These are phyloP conservation scores for Mercurialis annua DNA, from an alignment of 345 rosid species.

Conservation along the genomic window DNA sequence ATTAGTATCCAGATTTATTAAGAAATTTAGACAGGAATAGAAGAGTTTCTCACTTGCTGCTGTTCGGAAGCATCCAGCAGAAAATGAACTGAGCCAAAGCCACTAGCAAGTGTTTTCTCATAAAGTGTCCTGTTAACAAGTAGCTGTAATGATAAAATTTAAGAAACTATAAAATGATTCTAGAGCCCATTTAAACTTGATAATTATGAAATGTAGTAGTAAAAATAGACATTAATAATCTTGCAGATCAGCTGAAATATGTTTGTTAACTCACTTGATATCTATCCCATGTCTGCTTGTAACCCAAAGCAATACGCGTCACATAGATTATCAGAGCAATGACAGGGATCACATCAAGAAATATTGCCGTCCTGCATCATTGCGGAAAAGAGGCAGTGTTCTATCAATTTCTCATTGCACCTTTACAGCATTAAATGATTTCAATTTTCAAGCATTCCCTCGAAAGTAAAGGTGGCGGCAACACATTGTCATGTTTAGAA, in stretches of 20 bases:
- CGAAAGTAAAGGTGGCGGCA: not conserved
- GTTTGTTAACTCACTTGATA: constrained; percentile 64
- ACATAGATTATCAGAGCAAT: constrained; percentile 77
- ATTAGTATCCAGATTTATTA: not conserved
- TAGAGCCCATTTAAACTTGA: constrained; percentile 6
- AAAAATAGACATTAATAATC: not conserved
- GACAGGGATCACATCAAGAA: constrained; percentile 79
- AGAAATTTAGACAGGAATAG: constrained; percentile 12
- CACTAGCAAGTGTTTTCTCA: constrained; percentile 96
- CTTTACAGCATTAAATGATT: not conserved
- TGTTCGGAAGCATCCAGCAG: constrained; percentile 97
- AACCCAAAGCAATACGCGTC: constrained; percentile 85
- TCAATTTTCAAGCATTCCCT: constrained; percentile 2
- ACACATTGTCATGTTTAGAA: not conserved
- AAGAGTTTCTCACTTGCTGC: constrained; percentile 62
- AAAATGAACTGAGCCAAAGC: constrained; percentile 89
- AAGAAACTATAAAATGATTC: constrained; percentile 19
- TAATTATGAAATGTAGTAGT: not conserved
- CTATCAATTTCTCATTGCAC: constrained; percentile 9
- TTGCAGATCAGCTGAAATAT: not conserved
- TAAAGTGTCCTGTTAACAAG: constrained; percentile 91
- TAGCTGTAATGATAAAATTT: constrained; percentile 45
- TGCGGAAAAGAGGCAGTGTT: not conserved
- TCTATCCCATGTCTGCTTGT: constrained; percentile 97
- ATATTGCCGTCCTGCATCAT: constrained; percentile 67